A percentile compares a stretch with the other conserved stretches of the same genome.
Evolutionary conservation across 805 yeast genomes (phyloP).

Genomic region (Yarrowia sp.): DNA sequence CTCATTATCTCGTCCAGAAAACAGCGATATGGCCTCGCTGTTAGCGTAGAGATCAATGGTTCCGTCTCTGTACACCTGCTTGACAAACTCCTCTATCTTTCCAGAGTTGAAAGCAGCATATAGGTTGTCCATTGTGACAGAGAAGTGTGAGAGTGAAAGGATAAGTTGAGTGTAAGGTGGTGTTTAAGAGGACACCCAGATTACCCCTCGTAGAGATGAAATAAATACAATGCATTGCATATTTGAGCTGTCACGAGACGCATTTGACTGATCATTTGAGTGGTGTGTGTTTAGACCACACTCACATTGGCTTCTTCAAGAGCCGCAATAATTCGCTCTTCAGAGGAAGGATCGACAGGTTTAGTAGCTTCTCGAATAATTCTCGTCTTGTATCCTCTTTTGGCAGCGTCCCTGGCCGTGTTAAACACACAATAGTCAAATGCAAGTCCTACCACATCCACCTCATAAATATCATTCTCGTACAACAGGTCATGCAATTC

Average conservation of each 20-base stretch:
- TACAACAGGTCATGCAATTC: conserved; percentile 62
- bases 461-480: conserved; percentile 59
- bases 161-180: too few species aligned
- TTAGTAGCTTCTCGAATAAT: conserved; percentile 50
- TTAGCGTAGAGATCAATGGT: conserved; percentile 14
- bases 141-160: neutral
- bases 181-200: too few species aligned
- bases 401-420: conserved; percentile 73
- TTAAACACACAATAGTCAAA: conserved; percentile 84
- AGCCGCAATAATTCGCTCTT: neutral
- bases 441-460: conserved; percentile 82
- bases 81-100: neutral
- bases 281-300: neutral
- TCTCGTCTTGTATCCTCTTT: conserved; percentile 65
- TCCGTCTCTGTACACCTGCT: conserved; percentile 11
- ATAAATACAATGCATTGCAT: conserved; percentile 3
- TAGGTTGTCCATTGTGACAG: conserved; percentile 11
- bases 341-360: conserved; percentile 7
- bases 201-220: neutral
- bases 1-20: neutral
- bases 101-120: conserved; percentile 29
- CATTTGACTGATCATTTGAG: neutral
- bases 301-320: neutral
- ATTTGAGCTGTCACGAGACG: neutral
- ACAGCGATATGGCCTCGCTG: conserved; percentile 15